phyloP scores from a whole-genome alignment of 805 yeast species.

The Wickerhamomyces chaumierensis region DNA sequence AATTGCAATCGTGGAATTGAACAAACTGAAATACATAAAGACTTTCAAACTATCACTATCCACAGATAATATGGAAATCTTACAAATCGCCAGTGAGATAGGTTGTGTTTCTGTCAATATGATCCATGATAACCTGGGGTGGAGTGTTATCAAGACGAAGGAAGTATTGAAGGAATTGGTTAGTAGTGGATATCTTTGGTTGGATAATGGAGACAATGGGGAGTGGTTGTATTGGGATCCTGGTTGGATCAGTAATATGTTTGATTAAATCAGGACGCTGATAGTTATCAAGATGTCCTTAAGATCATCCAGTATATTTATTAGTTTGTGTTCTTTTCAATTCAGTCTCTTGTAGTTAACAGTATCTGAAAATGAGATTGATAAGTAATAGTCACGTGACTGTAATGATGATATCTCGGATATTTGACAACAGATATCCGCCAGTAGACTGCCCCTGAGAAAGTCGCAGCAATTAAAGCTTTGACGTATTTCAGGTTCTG shows the following conservation, averaged over 20 bases:
- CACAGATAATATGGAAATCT: conserved; percentile 56
- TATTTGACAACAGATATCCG: no score
- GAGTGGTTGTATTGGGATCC: conserved; percentile 63
- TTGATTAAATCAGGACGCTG: no score
- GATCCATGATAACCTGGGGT: conserved; percentile 60
- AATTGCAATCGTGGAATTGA: conserved; percentile 48
- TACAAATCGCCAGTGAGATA: conserved; percentile 65
- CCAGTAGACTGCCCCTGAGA: no score
- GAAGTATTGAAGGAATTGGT: conserved; percentile 71
- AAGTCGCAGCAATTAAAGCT: no score
- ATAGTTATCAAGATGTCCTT: no score
- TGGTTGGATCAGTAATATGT: conserved; percentile 38
- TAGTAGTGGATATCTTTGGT: conserved; percentile 74
- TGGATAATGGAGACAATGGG: conserved; percentile 36
- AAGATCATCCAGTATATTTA: no score
- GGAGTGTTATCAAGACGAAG: conserved; percentile 57
- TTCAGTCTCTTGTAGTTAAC: no score
- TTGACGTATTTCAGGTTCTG: no score
- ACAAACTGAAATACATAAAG: conserved; percentile 36
- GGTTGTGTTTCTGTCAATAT: conserved; percentile 63
- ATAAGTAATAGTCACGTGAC: no score
- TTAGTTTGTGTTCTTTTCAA: no score
- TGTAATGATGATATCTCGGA: no score
- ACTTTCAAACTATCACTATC: conserved; percentile 54
- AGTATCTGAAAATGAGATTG: no score